Evolutionary conservation across 306 rosid species (phyloP), one percentile per base, ranked within the genome.

Genomic region (Mimosa pudica): DNA sequence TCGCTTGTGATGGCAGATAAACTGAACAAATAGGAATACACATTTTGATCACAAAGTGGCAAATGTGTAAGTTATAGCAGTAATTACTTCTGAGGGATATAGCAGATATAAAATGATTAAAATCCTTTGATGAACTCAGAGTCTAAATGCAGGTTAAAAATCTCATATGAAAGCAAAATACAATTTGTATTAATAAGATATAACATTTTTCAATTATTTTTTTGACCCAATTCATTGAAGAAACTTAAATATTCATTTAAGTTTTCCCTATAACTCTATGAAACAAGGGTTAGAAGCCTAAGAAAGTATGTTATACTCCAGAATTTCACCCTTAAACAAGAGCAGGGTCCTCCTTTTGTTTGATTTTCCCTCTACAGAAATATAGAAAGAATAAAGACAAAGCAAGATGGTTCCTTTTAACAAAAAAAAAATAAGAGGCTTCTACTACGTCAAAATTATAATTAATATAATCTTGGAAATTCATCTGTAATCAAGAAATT

Each of bases 401-500:
- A 4, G 20, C 35, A 44, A 45, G n/a, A 46, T 46, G 38, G 41
- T 10, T 46, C 36, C 32, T 5, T 46, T 69, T 10, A 5, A 24
- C 30, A 24, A 10, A 4, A 10, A 17, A 35, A 6, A 64, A 52
- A 79, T 41, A 48, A 63, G 77, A 38, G 58, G 69, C 60, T 72
- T 11, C 36, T 32, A 73, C 48, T 47, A 73, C 45, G 35, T 20
- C 55, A 13, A 8, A 52, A 64, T 65, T 60, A 24, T 30, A 48
- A 54, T 68, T 66, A 60, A 61, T 17, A 60, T n/a, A 80, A 35
- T 17, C 70, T 63, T 52, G 44, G 33, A 77, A 81, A 70, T 41
- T 3, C 12, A 70, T 7, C 1, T 48, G 65, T 44, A 61, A 76
- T 20, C 47, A 60, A 45, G 30, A 76, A 48, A 81, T 60, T 81